Percentiles rank a stretch among this genome's conserved stretches.
Evolutionary conservation across 192 early-diverging fungal genomes (phyloP).

Genomic region (Backusella tuberculispora): DNA sequence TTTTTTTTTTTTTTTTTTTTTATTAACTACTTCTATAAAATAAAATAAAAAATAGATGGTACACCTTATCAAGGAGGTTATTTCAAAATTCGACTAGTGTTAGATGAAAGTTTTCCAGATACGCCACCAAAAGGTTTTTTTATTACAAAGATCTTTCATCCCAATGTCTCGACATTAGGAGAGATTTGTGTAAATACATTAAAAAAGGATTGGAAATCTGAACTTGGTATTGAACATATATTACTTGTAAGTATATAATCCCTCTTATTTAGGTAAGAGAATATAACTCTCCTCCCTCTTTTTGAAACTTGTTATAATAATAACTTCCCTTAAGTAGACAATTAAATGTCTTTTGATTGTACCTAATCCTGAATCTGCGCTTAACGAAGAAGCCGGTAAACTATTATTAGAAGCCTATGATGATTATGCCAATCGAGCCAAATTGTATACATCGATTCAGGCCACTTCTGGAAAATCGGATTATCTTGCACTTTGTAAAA

Average conservation of each 20-base stretch:
- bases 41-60: slow-evolving; percentile 47
- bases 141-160: slow-evolving; percentile 96
- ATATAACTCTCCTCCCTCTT: no score
- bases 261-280: slow-evolving; percentile 10
- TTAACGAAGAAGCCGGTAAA: slow-evolving; percentile 95
- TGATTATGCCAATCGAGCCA: slow-evolving; percentile 80
- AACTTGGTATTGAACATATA: slow-evolving; percentile 82
- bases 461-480: slow-evolving; percentile 49
- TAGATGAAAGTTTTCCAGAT: slow-evolving; percentile 78
- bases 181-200: slow-evolving; percentile 96
- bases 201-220: slow-evolving; percentile 95
- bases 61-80: slow-evolving; percentile 86
- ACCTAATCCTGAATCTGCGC: slow-evolving; percentile 94
- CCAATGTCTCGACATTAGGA: slow-evolving; percentile 86
- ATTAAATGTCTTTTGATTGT: slow-evolving; percentile 94
- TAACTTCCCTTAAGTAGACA: slow-evolving; percentile 58
- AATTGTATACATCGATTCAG: slow-evolving; percentile 81
- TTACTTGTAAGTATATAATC: slow-evolving; percentile 68
- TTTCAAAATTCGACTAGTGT: slow-evolving; percentile 73
- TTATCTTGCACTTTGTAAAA: slow-evolving; percentile 11
- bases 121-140: slow-evolving; percentile 86
- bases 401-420: slow-evolving; percentile 88
- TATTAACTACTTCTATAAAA: not conserved
- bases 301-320: not conserved
- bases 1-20: no score